These are phyloP conservation scores for Botrytis deweyae DNA, from an alignment of 2,329 filamentous ascomycete genomes.

Conservation along the genomic window DNA sequence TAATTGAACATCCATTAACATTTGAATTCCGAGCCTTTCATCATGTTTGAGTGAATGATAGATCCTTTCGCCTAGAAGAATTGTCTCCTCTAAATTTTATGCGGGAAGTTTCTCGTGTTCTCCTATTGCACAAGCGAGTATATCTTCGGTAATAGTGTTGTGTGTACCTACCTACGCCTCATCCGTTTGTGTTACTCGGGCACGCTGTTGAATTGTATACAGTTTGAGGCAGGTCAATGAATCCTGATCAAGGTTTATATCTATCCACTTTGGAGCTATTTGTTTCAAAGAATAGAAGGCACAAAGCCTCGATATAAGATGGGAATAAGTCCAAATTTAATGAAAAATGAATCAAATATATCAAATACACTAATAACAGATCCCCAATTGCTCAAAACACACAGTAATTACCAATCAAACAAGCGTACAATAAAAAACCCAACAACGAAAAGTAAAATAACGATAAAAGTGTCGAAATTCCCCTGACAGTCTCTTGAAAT, in stretches of 20 bases:
- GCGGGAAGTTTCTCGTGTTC: not conserved
- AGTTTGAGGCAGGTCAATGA: not conserved
- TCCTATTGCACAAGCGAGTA: not conserved
- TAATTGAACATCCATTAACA: not conserved
- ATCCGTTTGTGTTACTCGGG: not conserved
- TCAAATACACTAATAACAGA: not conserved
- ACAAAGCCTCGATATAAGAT: not conserved
- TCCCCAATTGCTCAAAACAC: not conserved
- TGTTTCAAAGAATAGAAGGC: not conserved
- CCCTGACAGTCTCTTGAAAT: not conserved
- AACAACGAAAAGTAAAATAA: not conserved
- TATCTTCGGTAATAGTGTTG: not conserved
- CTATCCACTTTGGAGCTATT: not conserved
- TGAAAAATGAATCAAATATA: not conserved
- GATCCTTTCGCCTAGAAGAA: not conserved
- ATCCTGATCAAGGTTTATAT: not conserved
- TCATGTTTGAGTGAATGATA: accelerated
- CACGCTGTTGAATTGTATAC: not conserved
- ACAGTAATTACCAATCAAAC: not conserved
- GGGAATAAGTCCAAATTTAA: not conserved
- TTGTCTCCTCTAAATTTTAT: not conserved
- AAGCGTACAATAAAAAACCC: not conserved
- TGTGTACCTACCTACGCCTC: not conserved
- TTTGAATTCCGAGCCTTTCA: accelerated
- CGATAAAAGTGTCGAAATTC: not conserved